Conservation (phyloP, 176 grass and related monocot species). For the Triticum monococcum region DNA sequence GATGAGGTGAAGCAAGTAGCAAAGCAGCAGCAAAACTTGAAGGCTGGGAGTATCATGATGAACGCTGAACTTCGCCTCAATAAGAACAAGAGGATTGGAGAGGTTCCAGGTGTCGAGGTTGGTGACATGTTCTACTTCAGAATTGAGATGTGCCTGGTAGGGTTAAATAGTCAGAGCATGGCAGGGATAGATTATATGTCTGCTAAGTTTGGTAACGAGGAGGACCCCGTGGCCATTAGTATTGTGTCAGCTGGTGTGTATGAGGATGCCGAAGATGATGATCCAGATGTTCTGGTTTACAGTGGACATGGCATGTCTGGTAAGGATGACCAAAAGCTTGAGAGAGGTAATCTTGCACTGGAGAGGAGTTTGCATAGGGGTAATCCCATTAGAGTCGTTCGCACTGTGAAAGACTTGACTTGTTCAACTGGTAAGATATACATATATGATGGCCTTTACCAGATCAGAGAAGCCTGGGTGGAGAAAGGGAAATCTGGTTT, state of each 20-base stretch:
- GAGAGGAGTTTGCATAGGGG: slow-evolving; percentile 76
- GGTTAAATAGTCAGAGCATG: slow-evolving; percentile 66
- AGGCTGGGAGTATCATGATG: slow-evolving; percentile 84
- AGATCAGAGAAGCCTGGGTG: slow-evolving; percentile 72
- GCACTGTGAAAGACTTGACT: slow-evolving; percentile 68
- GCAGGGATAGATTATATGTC: slow-evolving; percentile 81
- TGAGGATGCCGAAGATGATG: slow-evolving; percentile 75
- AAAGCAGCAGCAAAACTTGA: slow-evolving; percentile 62
- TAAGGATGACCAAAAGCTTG: slow-evolving; percentile 88
- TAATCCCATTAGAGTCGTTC: slow-evolving; percentile 81
- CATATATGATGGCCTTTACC: slow-evolving; percentile 86
- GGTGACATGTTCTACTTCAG: slow-evolving; percentile 95
- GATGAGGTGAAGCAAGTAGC: slow-evolving; percentile 63
- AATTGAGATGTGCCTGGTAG: slow-evolving; percentile 87
- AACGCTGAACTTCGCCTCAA: slow-evolving; percentile 67
- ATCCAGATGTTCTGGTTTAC: slow-evolving; percentile 69
- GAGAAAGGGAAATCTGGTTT: slow-evolving; percentile 77
- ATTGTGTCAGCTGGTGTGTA: slow-evolving; percentile 85
- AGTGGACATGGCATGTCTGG: slow-evolving; percentile 76
- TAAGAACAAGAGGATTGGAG: slow-evolving; percentile 68
- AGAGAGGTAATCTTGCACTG: slow-evolving; percentile 85
- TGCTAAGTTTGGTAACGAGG: slow-evolving; percentile 47
- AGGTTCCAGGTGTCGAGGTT: slow-evolving; percentile 65
- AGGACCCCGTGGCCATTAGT: slow-evolving; percentile 65
- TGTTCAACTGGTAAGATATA: slow-evolving; percentile 78